Base-by-base conservation (phyloP, 2,329 filamentous ascomycete genomes). In the Monilinia aucupariae region DNA sequence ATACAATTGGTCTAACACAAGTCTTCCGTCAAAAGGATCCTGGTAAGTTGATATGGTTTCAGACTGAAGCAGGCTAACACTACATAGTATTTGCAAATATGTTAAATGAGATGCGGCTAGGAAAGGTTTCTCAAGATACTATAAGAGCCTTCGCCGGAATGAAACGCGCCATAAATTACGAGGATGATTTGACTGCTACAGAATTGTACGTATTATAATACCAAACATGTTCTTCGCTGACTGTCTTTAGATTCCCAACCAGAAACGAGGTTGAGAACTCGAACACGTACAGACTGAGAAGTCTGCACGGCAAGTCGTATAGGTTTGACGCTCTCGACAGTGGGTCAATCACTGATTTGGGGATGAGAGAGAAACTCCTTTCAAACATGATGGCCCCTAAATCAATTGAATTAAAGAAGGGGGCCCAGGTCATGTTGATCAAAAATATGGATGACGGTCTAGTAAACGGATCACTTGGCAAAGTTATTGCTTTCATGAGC, bases 401-500 rank as follows among this genome's bases (percentile, higher is more conserved):
- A 69, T 73, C 77, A 0, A 84, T 99, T 25, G 85, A 89, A 41
- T 78, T 99, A 37, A 97, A 97, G 75, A 88, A 94, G 66, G 91
- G 92, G 12, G 91, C 94, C 0, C 96, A 99, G 74, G 96, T 99
- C 51, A 99, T 99, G 94, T 80, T 99, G n/a, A 97, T 99, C 80
- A 99, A 99, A 76, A 99, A 99, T 71, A 88, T 97, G 77, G 94
- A 99, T 72, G 91, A 96, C 47, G 87, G 85, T 0, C 82, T 99
- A 0, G 94, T 97, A 69, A 99, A 99, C 72, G 94, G 94, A 5
- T 96, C 93, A 0, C 81, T 99, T 12, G 94, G 94, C 30, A 92
- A 89, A 65, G 89, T 99, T 5, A 82, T 88, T 15, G 85, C 82
- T 7, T 96, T 96, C 75, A 92, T 92, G 87, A 85, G 81, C 59